Conservation (phyloP, 2,329 filamentous ascomycete species). For the Akanthomyces muscarius region DNA sequence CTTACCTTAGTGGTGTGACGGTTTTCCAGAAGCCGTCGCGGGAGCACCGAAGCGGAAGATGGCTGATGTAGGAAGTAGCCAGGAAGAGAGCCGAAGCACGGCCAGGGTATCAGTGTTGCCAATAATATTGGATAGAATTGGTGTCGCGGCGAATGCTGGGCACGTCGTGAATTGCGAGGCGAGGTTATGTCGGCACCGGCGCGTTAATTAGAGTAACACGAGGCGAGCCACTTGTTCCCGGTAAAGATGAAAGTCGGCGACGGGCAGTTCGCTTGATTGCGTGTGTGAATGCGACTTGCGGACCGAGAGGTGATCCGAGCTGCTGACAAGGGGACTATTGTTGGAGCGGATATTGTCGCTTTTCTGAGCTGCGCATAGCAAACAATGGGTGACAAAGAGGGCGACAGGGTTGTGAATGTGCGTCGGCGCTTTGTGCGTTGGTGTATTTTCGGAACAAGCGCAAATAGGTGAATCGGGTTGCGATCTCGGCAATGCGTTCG, state of each 20-base stretch:
- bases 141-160: conserved; percentile 25
- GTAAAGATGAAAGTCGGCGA: conserved; percentile 23
- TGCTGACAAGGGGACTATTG: conserved; percentile 7
- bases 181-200: conserved; percentile 32
- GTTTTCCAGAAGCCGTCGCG: conserved; percentile 19
- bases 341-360: background rate
- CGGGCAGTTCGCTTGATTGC: conserved; percentile 13
- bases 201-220: conserved; percentile 32
- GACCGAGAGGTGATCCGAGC: conserved; percentile 13
- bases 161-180: conserved; percentile 28
- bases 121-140: conserved; percentile 34
- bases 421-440: background rate
- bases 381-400: background rate
- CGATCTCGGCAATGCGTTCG: background rate
- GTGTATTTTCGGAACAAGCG: background rate
- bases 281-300: conserved; percentile 8
- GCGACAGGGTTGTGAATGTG: background rate
- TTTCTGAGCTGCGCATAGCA: conserved; percentile 2
- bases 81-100: conserved; percentile 31
- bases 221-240: conserved; percentile 27
- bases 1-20: conserved; percentile 34
- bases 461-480: background rate
- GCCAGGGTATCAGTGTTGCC: conserved; percentile 31
- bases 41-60: conserved; percentile 19
- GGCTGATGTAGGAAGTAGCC: conserved; percentile 22